phyloP scores from a whole-genome alignment of 2,329 filamentous ascomycete species.

The Leptographium radiaticola region DNA sequence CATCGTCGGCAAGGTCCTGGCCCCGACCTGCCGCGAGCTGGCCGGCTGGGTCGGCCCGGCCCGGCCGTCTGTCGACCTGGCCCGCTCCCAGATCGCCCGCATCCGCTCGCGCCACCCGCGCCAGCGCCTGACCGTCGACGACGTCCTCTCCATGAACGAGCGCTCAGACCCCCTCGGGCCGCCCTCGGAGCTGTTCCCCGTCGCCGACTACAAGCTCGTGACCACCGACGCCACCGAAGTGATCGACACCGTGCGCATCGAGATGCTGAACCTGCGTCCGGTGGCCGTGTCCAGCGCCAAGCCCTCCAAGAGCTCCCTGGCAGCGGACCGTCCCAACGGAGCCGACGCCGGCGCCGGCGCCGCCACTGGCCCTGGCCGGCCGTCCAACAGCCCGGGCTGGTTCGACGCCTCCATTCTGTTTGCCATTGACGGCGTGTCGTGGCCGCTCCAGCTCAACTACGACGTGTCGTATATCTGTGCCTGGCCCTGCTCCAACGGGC shows the following conservation, averaged over 20 bases:
- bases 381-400: conserved; percentile 19
- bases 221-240: conserved; percentile 42
- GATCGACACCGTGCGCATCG: conserved; percentile 54
- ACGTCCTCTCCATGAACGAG: conserved; percentile 52
- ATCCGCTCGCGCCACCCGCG: conserved; percentile 48
- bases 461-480: conserved; percentile 55
- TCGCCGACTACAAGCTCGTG: conserved; percentile 53
- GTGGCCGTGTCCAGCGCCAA: background rate
- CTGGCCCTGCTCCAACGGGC: conserved; percentile 49
- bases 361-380: conserved; percentile 6
- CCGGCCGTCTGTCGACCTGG: conserved; percentile 52
- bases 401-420: conserved; percentile 52
- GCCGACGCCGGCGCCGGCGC: background rate
- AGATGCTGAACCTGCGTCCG: conserved; percentile 47
- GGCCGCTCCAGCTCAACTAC: conserved; percentile 48
- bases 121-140: conserved; percentile 40
- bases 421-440: conserved; percentile 47
- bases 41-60: conserved; percentile 66
- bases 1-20: conserved; percentile 64
- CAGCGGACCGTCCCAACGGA: background rate
- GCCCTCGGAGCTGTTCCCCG: conserved; percentile 45
- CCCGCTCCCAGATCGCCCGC: conserved; percentile 55
- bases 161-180: conserved; percentile 59
- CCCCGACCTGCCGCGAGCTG: conserved; percentile 55
- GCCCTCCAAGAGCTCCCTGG: background rate